Percentiles rank a stretch among this genome's conserved stretches.
These are phyloP conservation scores for Vitis hybrid DNA, from an alignment of 177 flowering plant species.

Conservation along the genomic window DNA sequence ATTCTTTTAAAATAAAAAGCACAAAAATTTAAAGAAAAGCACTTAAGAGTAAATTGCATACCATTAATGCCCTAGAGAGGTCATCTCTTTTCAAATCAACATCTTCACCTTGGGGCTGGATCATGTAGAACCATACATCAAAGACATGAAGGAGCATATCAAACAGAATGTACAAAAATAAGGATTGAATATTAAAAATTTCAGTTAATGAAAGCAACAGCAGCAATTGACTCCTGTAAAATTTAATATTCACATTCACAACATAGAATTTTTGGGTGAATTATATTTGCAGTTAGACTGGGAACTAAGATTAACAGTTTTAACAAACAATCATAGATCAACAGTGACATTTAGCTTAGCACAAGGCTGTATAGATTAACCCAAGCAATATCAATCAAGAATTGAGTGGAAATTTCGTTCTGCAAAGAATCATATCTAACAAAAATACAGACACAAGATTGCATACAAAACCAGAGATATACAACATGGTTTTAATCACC, in stretches of 20 bases:
- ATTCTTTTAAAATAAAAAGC: neutral
- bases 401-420: too few relatives aligned
- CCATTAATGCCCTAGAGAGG: constrained; percentile 86
- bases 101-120: constrained; percentile 64
- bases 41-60: constrained; percentile 28
- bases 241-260: neutral
- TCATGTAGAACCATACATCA: neutral
- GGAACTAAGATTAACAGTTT: too few relatives aligned
- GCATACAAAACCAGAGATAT: too few relatives aligned
- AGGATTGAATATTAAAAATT: constrained; percentile 7
- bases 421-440: too few relatives aligned
- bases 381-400: too few relatives aligned
- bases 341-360: too few relatives aligned
- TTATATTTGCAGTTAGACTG: too few relatives aligned
- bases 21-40: neutral
- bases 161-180: neutral
- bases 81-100: constrained; percentile 68
- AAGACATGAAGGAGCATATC: constrained; percentile 1
- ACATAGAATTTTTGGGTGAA: too few relatives aligned
- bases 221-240: neutral
- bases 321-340: too few relatives aligned
- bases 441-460: too few relatives aligned
- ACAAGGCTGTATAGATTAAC: too few relatives aligned
- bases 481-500: too few relatives aligned
- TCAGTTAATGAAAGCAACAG: neutral